Base-by-base conservation (phyloP, 768 basidiomycete species). In the Boletus sp. region DNA sequence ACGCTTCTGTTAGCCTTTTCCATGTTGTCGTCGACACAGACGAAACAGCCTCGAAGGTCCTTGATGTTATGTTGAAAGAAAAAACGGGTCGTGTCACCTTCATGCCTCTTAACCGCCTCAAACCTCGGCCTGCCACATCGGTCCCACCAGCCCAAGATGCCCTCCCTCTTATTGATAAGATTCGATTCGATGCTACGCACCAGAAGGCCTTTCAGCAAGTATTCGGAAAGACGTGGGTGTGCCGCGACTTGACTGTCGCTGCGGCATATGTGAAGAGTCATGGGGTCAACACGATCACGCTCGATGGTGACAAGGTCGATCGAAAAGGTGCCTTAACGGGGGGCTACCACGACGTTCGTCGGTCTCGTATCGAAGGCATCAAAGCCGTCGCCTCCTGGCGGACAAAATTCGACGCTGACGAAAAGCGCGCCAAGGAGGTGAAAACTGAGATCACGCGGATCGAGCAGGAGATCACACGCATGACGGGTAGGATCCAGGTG, bases 1-100 rank as follows among this genome's bases (percentile, higher is more conserved):
- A 53, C 65, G 4, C 19, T 4, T 7, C 37, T 38, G 1, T 29
- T 4, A 69, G 96, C 65, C 74, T 99, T 27, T 99, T 98, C 76
- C 96, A 99, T 63, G 88, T 98, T 38, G 96, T 98, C 1, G 96
- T 98, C 55, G 96, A 99, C 68, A 90, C 81, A n/a, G 97, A 98
- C 65, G 88, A 87, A 40, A 98, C 94, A 0, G 97, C 94, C 1
- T 86, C 86, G 3, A 84, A 82, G 65, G 85, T 98, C n/a, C 83
- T 99, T 13, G 90, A 97, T 19, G 77, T 88, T 59, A 98, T 99
- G 96, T 75, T 94, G 62, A 85, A 85, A 64, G 94, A 98, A 68
- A 92, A 90, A 69, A 89, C 84, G 11, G 97, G 96, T 2, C 86
- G 97, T 47, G 90, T 99, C 8, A 99, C 97, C 0, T 98, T 98